phyloP scores from a whole-genome alignment of 305 asterid species.

The Solanum hybrid region DNA sequence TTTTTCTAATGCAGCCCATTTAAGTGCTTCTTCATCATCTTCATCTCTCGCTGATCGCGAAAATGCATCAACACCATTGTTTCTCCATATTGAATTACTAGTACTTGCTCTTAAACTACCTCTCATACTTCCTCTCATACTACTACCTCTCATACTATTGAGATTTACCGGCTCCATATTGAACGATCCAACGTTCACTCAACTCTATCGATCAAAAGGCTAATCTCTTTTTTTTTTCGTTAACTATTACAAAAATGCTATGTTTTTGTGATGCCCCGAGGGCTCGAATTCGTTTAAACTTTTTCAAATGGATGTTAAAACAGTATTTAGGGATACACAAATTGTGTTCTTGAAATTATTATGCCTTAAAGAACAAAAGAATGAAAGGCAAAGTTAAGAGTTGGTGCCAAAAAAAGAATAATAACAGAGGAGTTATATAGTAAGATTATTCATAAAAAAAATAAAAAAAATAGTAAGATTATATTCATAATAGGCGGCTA shows the following conservation, averaged over 20 bases:
- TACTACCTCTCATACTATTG: not conserved
- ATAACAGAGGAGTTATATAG: not conserved
- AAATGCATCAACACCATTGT: conserved; percentile 10
- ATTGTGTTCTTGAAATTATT: not conserved
- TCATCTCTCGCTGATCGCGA: conserved; percentile 13
- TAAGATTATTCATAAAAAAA: not conserved
- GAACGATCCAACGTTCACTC: not conserved
- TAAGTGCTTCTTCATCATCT: conserved; percentile 35
- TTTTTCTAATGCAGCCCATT: conserved; percentile 61
- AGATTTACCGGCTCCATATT: conserved; percentile 5
- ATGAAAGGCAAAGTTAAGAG: not conserved
- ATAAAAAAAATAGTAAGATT: not conserved
- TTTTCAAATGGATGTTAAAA: not conserved
- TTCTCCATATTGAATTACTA: conserved; percentile 14
- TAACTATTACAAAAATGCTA: not conserved
- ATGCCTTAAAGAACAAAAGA: not conserved
- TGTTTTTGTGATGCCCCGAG: not conserved
- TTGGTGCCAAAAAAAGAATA: not conserved
- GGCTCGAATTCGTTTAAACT: not conserved
- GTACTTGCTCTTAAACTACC: conserved; percentile 12
- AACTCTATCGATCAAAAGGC: not conserved
- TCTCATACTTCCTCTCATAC: conserved; percentile 10
- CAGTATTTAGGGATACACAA: not conserved
- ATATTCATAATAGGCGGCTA: not conserved
- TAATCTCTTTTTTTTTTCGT: not conserved